A percentile compares a stretch with the other conserved stretches of the same genome.
Evolutionary conservation across 1,284 basidiomycete genomes (phyloP).

Genomic region (Cystobasidium sp.): DNA sequence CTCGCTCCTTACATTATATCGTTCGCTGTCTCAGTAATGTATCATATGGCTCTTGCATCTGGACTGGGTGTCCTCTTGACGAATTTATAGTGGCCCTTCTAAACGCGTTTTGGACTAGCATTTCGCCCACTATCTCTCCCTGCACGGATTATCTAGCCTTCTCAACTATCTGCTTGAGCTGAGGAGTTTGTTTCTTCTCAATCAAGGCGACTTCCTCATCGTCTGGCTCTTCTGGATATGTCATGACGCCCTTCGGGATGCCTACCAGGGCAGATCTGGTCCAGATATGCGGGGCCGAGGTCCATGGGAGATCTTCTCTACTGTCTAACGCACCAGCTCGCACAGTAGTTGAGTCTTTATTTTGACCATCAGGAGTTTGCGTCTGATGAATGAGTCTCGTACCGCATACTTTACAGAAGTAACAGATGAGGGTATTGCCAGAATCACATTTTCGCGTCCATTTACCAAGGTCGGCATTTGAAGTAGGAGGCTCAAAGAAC

Average conservation of each 20-base stretch:
- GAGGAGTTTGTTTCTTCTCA: background rate
- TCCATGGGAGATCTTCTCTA: conserved; percentile 14
- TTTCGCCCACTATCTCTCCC: too few species aligned
- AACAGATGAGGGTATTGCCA: conserved; percentile 11
- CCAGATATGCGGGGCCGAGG: conserved; percentile 22
- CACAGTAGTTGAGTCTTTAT: conserved; percentile 11
- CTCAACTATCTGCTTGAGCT: background rate
- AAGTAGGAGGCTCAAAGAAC: conserved; percentile 5
- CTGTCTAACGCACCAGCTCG: conserved; percentile 6
- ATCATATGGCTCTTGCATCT: too few species aligned
- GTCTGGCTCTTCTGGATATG: conserved; percentile 19
- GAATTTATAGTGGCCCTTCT: too few species aligned
- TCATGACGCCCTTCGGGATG: conserved; percentile 15
- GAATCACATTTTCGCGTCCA: conserved; percentile 19
- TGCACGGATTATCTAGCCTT: background rate
- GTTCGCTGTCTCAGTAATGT: too few species aligned
- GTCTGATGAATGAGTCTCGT: conserved; percentile 26
- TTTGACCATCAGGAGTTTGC: conserved; percentile 7
- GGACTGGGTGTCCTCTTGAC: too few species aligned
- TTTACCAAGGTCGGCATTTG: background rate
- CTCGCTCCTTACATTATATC: too few species aligned
- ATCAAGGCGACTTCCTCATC: background rate
- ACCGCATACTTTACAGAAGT: conserved; percentile 26
- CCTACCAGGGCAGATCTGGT: conserved; percentile 26
- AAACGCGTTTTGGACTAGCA: too few species aligned